Percentiles rank a stretch among this genome's conserved stretches.
These are phyloP conservation scores for Barbarea vulgaris DNA, from an alignment of 345 rosid genomes.

Conservation along the genomic window DNA sequence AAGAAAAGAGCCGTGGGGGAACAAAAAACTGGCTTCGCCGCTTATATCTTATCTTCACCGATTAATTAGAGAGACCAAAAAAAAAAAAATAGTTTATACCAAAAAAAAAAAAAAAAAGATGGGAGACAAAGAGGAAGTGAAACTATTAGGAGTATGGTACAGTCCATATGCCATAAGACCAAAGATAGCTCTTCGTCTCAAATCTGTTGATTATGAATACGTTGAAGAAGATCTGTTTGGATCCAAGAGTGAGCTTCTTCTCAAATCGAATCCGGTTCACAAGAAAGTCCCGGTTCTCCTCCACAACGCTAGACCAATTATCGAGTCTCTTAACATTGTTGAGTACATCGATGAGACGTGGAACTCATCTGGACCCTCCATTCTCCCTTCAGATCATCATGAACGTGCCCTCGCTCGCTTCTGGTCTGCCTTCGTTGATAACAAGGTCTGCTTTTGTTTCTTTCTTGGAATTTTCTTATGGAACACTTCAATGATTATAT, in stretches of 20 bases:
- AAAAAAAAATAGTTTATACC: neutral
- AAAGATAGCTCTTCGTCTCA: constrained; percentile 45
- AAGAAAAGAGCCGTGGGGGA: neutral
- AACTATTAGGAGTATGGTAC: constrained; percentile 43
- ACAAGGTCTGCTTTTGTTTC: constrained; percentile 45
- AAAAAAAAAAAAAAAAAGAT: neutral
- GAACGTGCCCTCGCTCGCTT: constrained; percentile 71
- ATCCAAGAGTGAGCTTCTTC: constrained; percentile 45
- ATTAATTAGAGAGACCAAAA: neutral
- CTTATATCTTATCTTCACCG: neutral
- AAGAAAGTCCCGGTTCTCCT: constrained; percentile 49
- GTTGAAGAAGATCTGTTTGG: constrained; percentile 36
- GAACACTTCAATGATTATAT: neutral
- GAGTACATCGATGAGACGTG: constrained; percentile 64
- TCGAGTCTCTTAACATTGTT: constrained; percentile 32
- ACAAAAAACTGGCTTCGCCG: neutral
- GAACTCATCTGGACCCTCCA: constrained; percentile 51
- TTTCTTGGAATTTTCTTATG: neutral
- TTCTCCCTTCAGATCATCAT: constrained; percentile 62
- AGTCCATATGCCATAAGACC: constrained; percentile 42
- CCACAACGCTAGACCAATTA: constrained; percentile 40
- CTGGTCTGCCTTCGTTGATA: constrained; percentile 67
- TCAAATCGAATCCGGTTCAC: constrained; percentile 43
- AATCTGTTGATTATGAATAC: constrained; percentile 37
- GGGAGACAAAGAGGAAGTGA: constrained; percentile 39